phyloP scores from a whole-genome alignment of 1,284 basidiomycete species.

The Microbotryum intermedium region DNA sequence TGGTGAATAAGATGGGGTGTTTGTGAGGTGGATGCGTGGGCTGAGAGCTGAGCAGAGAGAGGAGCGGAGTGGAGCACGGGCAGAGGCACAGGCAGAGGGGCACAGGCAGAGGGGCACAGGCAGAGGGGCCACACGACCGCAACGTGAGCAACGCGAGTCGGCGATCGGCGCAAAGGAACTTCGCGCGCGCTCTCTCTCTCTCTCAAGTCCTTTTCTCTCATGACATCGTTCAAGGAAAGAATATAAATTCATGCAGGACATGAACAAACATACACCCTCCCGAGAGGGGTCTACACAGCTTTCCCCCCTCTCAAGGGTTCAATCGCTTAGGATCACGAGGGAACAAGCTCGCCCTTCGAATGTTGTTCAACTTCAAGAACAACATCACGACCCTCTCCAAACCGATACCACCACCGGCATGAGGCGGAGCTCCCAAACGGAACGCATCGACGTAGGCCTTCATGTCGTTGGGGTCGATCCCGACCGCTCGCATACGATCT shows the following conservation, averaged over 20 bases:
- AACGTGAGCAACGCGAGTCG: too few relatives aligned
- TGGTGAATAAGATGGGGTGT: neutral
- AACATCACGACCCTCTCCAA: slow-evolving; percentile 41
- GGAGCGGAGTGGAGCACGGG: too few relatives aligned
- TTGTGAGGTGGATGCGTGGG: too few relatives aligned
- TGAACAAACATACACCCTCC: neutral
- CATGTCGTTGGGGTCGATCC: slow-evolving; percentile 50
- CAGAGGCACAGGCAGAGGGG: too few relatives aligned
- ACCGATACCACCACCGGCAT: slow-evolving; percentile 52
- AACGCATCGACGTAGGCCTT: slow-evolving; percentile 83
- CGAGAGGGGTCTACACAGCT: neutral
- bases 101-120: too few relatives aligned
- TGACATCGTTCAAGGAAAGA: too few relatives aligned
- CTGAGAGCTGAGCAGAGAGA: too few relatives aligned
- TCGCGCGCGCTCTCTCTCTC: neutral
- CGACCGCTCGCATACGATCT: slow-evolving; percentile 30
- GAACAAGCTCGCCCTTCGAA: slow-evolving; percentile 86
- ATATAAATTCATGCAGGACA: neutral
- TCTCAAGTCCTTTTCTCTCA: neutral
- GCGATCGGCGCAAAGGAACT: too few relatives aligned
- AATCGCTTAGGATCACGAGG: slow-evolving; percentile 45
- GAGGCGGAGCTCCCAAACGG: slow-evolving; percentile 82
- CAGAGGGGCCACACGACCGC: too few relatives aligned
- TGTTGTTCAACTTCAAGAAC: slow-evolving; percentile 82
- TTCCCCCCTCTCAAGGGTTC: slow-evolving; percentile 30